Conservation (phyloP, 768 basidiomycete genomes). For the Kwoniella sp. region DNA sequence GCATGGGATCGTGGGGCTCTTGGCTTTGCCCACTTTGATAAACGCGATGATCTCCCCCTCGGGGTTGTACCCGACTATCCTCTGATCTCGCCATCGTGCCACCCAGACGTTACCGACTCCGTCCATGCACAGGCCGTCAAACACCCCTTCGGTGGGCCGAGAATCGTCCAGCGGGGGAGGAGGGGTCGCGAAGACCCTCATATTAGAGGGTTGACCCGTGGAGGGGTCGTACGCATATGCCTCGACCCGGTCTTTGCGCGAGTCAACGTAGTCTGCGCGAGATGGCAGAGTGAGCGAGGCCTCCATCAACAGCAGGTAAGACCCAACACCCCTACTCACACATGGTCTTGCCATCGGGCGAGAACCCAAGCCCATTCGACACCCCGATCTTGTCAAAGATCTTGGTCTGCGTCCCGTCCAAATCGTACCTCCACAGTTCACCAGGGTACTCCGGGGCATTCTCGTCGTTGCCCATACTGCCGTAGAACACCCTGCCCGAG, state of each 20-base stretch:
- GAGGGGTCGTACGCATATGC: slow-evolving; percentile 32
- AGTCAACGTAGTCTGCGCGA: slow-evolving; percentile 45
- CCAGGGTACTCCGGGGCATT: slow-evolving; percentile 17
- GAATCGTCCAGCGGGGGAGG: slow-evolving; percentile 18
- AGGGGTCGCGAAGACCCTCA: slow-evolving; percentile 19
- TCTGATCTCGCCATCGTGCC: slow-evolving; percentile 40
- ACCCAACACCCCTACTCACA: slow-evolving; percentile 27
- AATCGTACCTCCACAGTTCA: slow-evolving; percentile 37
- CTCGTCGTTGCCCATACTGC: slow-evolving; percentile 28
- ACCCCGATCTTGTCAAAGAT: slow-evolving; percentile 31
- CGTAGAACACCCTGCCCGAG: slow-evolving; percentile 37
- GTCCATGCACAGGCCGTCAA: slow-evolving; percentile 44
- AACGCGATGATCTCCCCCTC: slow-evolving; percentile 34
- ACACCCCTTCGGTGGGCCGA: slow-evolving; percentile 23
- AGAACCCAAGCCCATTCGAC: slow-evolving; percentile 45
- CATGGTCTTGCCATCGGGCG: slow-evolving; percentile 41
- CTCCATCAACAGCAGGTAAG: neutral
- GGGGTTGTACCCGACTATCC: slow-evolving; percentile 38
- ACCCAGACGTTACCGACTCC: slow-evolving; percentile 43
- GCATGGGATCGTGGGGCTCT: slow-evolving; percentile 37
- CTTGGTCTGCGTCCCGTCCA: slow-evolving; percentile 31
- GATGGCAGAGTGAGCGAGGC: neutral
- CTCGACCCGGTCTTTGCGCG: slow-evolving; percentile 23
- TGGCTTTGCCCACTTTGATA: slow-evolving; percentile 15
- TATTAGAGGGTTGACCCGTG: slow-evolving; percentile 27